These are phyloP conservation scores for Chaetothyriales sp. DNA, from an alignment of 2,329 filamentous ascomycete species.

Conservation along the genomic window DNA sequence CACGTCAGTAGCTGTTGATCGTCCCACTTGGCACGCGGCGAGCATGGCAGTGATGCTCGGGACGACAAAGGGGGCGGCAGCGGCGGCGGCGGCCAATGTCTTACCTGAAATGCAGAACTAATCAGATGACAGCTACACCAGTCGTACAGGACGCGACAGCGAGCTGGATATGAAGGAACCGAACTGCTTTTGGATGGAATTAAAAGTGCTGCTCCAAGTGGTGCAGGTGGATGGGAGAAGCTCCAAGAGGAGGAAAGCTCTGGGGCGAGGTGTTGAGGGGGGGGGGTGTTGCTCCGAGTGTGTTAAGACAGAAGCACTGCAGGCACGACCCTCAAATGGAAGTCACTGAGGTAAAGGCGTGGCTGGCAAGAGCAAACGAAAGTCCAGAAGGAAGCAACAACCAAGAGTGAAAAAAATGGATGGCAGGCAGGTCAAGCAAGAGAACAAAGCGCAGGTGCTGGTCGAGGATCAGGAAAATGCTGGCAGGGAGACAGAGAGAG, in stretches of 20 bases:
- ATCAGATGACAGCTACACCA: constrained; percentile 11
- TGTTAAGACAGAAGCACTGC: constrained; percentile 12
- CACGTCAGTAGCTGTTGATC: constrained; percentile 9
- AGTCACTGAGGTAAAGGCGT: constrained; percentile 14
- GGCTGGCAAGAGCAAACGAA: constrained; percentile 20
- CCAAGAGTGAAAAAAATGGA: constrained; percentile 21
- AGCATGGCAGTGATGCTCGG: background rate
- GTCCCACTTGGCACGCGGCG: constrained; percentile 3
- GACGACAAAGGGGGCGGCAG: constrained; percentile 1
- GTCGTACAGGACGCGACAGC: constrained; percentile 5
- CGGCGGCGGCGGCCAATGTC: too few species aligned
- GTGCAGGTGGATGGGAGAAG: constrained; percentile 9
- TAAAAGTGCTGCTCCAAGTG: constrained; percentile 10
- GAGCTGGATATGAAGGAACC: constrained; percentile 10
- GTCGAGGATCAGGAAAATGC: background rate
- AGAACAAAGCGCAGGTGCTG: background rate
- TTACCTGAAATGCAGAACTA: constrained; percentile 19
- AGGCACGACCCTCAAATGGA: constrained; percentile 13
- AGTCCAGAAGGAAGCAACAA: constrained; percentile 23
- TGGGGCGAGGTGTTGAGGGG: constrained; percentile 14
- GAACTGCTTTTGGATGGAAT: constrained; percentile 13
- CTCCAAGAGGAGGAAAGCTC: constrained; percentile 14
- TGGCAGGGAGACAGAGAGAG: background rate
- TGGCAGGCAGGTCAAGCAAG: constrained; percentile 15
- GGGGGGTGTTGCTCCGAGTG: constrained; percentile 10